These are phyloP conservation scores for Sutorius eximius DNA, from an alignment of 1,284 basidiomycete genomes.

Conservation along the genomic window DNA sequence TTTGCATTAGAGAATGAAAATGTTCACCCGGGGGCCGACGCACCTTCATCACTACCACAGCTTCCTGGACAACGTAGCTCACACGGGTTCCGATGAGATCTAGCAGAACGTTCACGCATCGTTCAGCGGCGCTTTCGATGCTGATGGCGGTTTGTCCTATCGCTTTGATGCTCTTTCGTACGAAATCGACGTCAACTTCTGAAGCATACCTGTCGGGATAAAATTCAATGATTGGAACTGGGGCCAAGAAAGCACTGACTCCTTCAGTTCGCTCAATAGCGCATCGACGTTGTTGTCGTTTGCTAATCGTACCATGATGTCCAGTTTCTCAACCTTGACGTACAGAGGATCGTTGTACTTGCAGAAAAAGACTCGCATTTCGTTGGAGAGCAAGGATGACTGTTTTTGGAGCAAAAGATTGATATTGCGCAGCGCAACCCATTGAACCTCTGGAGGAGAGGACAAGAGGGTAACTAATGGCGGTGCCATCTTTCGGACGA, in stretches of 20 bases:
- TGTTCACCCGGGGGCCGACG: constrained; percentile 3
- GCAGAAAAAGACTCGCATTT: constrained; percentile 99
- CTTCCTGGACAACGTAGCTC: constrained; percentile 97
- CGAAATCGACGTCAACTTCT: constrained; percentile 98
- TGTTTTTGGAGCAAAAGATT: constrained; percentile 94
- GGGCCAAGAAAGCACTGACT: constrained; percentile 51
- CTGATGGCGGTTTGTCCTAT: constrained; percentile 97
- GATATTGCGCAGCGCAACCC: constrained; percentile 96
- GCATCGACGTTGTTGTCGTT: constrained; percentile 92
- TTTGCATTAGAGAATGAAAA: background rate
- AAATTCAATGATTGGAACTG: background rate
- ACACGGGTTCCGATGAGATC: constrained; percentile 92
- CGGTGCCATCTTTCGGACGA: constrained; percentile 96
- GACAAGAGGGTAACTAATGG: constrained; percentile 83
- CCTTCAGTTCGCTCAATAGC: constrained; percentile 92
- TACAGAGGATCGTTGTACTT: constrained; percentile 99
- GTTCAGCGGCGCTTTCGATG: constrained; percentile 89
- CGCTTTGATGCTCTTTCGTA: constrained; percentile 89
- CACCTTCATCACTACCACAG: constrained; percentile 97
- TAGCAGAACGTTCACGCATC: constrained; percentile 91
- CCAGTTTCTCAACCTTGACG: constrained; percentile 97
- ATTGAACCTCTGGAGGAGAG: constrained; percentile 86
- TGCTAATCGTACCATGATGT: constrained; percentile 96
- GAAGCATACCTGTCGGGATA: constrained; percentile 75
- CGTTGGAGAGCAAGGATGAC: constrained; percentile 85